phyloP scores from a whole-genome alignment of 2,329 filamentous ascomycete genomes.

The Aspergillus novofumigatus region DNA sequence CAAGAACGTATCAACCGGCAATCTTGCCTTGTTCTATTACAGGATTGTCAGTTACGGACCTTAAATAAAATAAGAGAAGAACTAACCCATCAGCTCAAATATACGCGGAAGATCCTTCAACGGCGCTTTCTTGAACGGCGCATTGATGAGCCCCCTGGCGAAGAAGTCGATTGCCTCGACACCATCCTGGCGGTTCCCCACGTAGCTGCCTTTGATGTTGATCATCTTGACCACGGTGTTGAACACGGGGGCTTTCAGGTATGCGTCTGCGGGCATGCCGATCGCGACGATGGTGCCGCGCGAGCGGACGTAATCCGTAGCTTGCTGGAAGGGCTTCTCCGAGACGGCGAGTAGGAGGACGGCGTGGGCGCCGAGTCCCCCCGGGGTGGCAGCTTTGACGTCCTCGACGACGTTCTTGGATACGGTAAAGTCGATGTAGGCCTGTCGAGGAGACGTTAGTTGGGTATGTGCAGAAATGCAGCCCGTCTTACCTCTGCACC shows the following conservation, averaged over 20 bases:
- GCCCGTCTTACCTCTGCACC: conserved; percentile 52
- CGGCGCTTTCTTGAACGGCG: conserved; percentile 80
- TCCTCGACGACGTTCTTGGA: conserved; percentile 76
- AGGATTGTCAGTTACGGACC: conserved; percentile 13
- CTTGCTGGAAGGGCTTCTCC: conserved; percentile 95
- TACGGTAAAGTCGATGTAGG: conserved; percentile 76
- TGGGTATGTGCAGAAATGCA: too few relatives aligned
- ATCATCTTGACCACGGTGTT: conserved; percentile 87
- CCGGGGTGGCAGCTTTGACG: conserved; percentile 74
- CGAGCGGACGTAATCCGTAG: conserved; percentile 78
- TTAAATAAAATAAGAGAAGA: neutral
- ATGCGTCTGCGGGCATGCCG: conserved; percentile 77
- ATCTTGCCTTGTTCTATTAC: conserved; percentile 37
- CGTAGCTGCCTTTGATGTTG: conserved; percentile 86
- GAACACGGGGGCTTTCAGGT: conserved; percentile 79
- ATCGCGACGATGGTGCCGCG: conserved; percentile 83
- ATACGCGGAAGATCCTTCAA: conserved; percentile 74
- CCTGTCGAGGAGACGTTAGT: conserved; percentile 17
- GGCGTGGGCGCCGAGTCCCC: conserved; percentile 80
- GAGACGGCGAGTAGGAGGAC: conserved; percentile 80
- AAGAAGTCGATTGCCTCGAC: conserved; percentile 90
- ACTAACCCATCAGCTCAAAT: conserved; percentile 65
- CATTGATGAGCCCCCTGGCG: conserved; percentile 75
- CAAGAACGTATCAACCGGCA: conserved; percentile 42
- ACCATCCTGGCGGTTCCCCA: conserved; percentile 85